Evolutionary conservation across 768 basidiomycete genomes (phyloP).

Genomic region (Strobilomyces dryophilus): DNA sequence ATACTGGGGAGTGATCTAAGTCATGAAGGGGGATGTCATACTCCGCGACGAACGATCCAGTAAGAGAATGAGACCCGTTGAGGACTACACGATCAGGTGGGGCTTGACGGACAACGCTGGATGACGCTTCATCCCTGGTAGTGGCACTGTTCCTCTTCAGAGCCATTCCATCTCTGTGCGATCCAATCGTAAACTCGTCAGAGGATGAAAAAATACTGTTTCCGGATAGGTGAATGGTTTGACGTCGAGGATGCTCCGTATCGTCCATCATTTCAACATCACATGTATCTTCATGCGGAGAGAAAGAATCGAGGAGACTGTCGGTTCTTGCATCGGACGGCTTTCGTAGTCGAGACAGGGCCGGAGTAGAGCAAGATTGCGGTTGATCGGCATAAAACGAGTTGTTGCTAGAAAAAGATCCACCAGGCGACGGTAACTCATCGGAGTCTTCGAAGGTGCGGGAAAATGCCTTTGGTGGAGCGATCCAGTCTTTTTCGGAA

Average conservation of each 20-base stretch:
- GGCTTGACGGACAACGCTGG: neutral
- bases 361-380: slow-evolving; percentile 27
- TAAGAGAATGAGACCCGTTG: neutral
- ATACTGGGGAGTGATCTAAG: neutral
- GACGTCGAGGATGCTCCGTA: slow-evolving; percentile 1
- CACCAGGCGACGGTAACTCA: neutral
- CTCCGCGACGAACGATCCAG: slow-evolving; percentile 17
- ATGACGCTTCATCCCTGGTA: neutral
- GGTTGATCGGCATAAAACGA: slow-evolving; percentile 22
- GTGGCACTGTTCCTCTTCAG: neutral
- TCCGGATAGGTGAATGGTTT: slow-evolving; percentile 17
- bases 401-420: slow-evolving; percentile 1
- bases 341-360: slow-evolving; percentile 1
- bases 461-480: slow-evolving; percentile 8
- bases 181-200: slow-evolving; percentile 22
- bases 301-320: neutral
- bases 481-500: slow-evolving; percentile 11
- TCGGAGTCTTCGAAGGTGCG: neutral
- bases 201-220: slow-evolving; percentile 31
- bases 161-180: neutral
- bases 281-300: neutral
- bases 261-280: slow-evolving; percentile 25
- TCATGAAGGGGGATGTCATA: slow-evolving; percentile 12
- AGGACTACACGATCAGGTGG: neutral
- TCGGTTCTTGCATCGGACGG: neutral